These are phyloP conservation scores for Colletotrichum endophyticum DNA, from an alignment of 2,329 filamentous ascomycete species.

Conservation along the genomic window DNA sequence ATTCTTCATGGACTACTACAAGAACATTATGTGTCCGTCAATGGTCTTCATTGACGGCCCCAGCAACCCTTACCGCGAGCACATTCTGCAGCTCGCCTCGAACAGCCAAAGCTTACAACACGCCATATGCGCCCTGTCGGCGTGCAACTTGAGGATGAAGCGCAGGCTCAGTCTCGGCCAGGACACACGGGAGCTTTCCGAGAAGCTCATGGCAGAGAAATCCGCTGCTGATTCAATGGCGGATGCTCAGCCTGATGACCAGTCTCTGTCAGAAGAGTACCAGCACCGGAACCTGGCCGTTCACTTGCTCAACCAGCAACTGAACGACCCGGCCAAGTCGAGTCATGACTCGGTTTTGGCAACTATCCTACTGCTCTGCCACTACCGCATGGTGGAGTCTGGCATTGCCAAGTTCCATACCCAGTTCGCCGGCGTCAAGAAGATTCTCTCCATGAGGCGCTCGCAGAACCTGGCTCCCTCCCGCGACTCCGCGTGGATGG, in stretches of 20 bases:
- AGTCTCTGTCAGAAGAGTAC: constrained; percentile 77
- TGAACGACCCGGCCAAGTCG: constrained; percentile 76
- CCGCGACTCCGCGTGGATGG: constrained; percentile 86
- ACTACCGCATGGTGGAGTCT: constrained; percentile 93
- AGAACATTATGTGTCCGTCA: constrained; percentile 88
- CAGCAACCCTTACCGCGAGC: constrained; percentile 83
- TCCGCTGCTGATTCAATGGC: constrained; percentile 47
- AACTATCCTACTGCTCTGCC: constrained; percentile 84
- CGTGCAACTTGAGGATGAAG: constrained; percentile 90
- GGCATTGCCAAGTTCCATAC: constrained; percentile 93
- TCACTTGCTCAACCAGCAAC: constrained; percentile 80
- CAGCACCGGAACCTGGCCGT: constrained; percentile 84
- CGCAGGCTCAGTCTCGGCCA: constrained; percentile 68
- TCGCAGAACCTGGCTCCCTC: constrained; percentile 53
- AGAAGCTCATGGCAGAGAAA: constrained; percentile 53
- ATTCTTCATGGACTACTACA: constrained; percentile 92
- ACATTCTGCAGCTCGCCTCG: constrained; percentile 79
- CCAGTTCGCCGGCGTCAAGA: constrained; percentile 91
- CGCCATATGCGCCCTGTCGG: constrained; percentile 86
- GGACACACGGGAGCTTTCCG: constrained; percentile 54
- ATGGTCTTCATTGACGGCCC: constrained; percentile 91
- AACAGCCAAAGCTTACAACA: constrained; percentile 86
- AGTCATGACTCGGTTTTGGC: constrained; percentile 87
- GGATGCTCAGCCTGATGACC: constrained; percentile 61
- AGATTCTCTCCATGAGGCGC: constrained; percentile 80